Percentiles rank a stretch among this genome's conserved stretches.
These are phyloP conservation scores for Allium cepa DNA, from an alignment of 106 monocot genomes.

Conservation along the genomic window DNA sequence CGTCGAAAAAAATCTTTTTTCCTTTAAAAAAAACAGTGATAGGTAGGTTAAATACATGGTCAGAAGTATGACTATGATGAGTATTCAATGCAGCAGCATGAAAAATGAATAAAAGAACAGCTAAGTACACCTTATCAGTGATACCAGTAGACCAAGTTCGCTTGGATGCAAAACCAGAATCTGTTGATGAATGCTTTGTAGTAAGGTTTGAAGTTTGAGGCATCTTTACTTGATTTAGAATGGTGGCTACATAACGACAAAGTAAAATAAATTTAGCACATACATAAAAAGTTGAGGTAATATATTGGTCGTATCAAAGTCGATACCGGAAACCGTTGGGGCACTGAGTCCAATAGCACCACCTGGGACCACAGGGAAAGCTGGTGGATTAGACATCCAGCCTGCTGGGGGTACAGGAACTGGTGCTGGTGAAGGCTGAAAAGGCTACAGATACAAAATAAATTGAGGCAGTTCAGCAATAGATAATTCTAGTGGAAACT, in stretches of 20 bases:
- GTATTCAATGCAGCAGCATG: too few species aligned
- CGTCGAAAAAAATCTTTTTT: too few species aligned
- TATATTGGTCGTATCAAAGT: too few species aligned
- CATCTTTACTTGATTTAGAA: slow-evolving; percentile 67
- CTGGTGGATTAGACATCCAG: slow-evolving; percentile 68
- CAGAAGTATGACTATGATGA: too few species aligned
- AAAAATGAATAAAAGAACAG: not conserved
- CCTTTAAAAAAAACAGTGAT: too few species aligned
- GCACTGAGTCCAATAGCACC: slow-evolving; percentile 49
- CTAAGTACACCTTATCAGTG: slow-evolving; percentile 54
- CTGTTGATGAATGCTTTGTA: slow-evolving; percentile 56
- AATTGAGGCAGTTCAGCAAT: not conserved
- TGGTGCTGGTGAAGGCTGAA: slow-evolving; percentile 39
- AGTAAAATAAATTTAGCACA: not conserved
- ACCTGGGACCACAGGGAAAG: slow-evolving; percentile 46
- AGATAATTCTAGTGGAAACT: not conserved
- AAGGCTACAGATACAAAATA: slow-evolving; percentile 32
- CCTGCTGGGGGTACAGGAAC: slow-evolving; percentile 43
- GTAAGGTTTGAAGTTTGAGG: slow-evolving; percentile 33
- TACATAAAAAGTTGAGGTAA: too few species aligned
- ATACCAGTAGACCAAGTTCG: slow-evolving; percentile 54
- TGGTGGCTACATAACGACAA: slow-evolving; percentile 21
- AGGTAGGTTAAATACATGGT: not conserved
- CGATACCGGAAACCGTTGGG: slow-evolving; percentile 40
- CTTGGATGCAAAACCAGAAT: slow-evolving; percentile 64